A percentile compares a stretch with the other conserved stretches of the same genome.
Evolutionary conservation across 768 basidiomycete species (phyloP).

Genomic region (Mycena rebaudengoi): DNA sequence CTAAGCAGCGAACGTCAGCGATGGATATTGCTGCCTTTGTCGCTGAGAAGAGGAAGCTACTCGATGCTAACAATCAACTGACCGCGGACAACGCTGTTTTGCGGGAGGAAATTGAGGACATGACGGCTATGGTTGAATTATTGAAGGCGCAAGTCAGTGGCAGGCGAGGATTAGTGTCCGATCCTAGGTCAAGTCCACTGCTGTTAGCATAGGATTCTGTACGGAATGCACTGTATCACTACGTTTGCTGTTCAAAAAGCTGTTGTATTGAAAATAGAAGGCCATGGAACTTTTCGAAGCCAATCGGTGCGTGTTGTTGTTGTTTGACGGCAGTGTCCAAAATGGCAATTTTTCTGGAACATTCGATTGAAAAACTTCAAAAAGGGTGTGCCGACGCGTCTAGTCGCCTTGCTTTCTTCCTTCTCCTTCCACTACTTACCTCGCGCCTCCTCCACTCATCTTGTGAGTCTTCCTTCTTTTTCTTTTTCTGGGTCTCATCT

Average conservation of each 20-base stretch:
- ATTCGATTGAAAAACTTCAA: constrained; percentile 35
- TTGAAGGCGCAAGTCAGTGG: constrained; percentile 66
- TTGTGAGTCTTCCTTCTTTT: constrained; percentile 30
- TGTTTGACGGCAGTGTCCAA: no score
- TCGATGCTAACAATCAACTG: constrained; percentile 60
- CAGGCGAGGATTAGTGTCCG: constrained; percentile 49
- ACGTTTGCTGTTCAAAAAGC: no score
- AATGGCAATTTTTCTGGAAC: constrained; percentile 51
- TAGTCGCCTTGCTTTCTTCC: constrained; percentile 26
- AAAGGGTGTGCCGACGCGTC: constrained; percentile 14
- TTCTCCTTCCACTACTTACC: constrained; percentile 29
- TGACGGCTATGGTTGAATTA: constrained; percentile 75
- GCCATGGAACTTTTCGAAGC: no score
- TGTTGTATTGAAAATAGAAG: no score
- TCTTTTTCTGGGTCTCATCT: constrained; percentile 25
- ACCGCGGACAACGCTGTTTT: constrained; percentile 66
- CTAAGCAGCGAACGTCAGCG: constrained; percentile 37
- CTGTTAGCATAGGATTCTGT: constrained; percentile 30
- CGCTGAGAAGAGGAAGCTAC: constrained; percentile 54
- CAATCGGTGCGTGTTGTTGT: no score
- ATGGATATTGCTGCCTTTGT: constrained; percentile 55
- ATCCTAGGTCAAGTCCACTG: constrained; percentile 54
- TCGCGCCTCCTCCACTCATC: constrained; percentile 10
- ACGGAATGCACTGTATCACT: not conserved
- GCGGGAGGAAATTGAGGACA: constrained; percentile 66